Conservation (phyloP, 148 eudicot genomes). For the Vaccinium darrowii region DNA sequence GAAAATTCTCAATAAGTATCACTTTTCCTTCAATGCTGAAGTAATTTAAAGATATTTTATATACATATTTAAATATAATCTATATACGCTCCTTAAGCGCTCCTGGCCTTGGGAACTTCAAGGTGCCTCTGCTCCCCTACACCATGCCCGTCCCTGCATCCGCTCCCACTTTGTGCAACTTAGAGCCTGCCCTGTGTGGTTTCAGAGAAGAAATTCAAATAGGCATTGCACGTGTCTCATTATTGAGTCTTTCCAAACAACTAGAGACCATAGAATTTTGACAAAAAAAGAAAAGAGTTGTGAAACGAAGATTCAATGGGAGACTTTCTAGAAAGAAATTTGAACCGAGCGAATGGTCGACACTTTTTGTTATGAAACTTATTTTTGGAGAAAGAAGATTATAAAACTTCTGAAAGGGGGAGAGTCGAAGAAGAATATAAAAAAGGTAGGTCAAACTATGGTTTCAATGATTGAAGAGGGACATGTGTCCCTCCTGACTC, state of each 20-base stretch:
- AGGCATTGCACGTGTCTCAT: neutral
- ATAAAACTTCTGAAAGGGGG: neutral
- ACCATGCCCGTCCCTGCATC: too few relatives aligned
- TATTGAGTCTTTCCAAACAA: neutral
- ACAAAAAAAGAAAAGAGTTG: neutral
- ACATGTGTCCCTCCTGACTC: neutral
- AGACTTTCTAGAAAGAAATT: neutral
- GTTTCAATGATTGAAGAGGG: neutral
- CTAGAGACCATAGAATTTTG: neutral
- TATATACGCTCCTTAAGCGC: too few relatives aligned
- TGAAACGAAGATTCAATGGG: neutral
- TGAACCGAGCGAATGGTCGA: neutral
- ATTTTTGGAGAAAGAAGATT: neutral
- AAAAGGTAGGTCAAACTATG: neutral
- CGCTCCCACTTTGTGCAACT: too few relatives aligned
- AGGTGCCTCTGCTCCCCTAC: too few relatives aligned
- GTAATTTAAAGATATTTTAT: too few relatives aligned
- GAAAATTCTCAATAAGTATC: too few relatives aligned
- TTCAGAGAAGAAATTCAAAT: conserved; percentile 1
- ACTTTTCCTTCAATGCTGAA: too few relatives aligned
- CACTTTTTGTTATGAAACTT: neutral
- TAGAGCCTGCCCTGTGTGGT: neutral
- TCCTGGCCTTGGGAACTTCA: too few relatives aligned
- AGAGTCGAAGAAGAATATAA: neutral
- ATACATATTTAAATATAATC: too few relatives aligned